Base-by-base conservation (phyloP, 1,139 yeast species). In the Sugiyamaella novakii region DNA sequence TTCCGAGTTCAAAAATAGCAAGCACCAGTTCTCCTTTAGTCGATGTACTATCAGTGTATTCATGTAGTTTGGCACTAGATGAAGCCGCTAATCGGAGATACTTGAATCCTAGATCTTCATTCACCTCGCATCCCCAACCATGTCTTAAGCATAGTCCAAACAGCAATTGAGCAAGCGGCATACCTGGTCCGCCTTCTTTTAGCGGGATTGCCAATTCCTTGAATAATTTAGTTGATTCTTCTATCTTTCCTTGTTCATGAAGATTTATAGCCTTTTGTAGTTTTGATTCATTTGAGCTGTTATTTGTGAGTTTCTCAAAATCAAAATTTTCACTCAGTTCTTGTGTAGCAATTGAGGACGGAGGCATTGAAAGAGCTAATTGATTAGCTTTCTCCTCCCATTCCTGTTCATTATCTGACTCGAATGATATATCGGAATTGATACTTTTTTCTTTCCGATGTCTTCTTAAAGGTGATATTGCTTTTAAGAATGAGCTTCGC, bases 1-100 rank as follows among this genome's bases (percentile, higher is more conserved):
- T 66, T 27, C 68, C 71, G 11, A 66, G 58, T 50, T 67, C 71
- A 43, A 57, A 67, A 11, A 65, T 59, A 19, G 70, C 66, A 34
- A 66, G 58, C n/a, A 57, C 57, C 31, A 64, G 50, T 47, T 65
- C 68, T 19, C 65, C 67, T 31, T 58, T 55, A 12, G 40, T 47
- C 7, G 65, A 62, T 28, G 42, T 35, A 28, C 27, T 35, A 27
- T 43, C 30, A 12, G 15, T 28, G 7, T 22, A 19, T 36, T 36
- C 29, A 14, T 21, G 3, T n/a, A 35, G 12, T n/a, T 43, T 41
- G 28, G 47, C 47, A 12, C 42, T 35, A 5, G 41, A 19, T 10
- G 42, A 28, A 1, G 67, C 67, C 6, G 69, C 69, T 27, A 55
- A 48, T 5, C 62, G 54, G 21, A 66, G 55, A 43, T 57, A 63